A percentile compares a stretch with the other conserved stretches of the same genome.
Evolutionary conservation across 495 filamentous ascomycete genomes (phyloP).

Genomic region (Lophiostoma macrostomum): DNA sequence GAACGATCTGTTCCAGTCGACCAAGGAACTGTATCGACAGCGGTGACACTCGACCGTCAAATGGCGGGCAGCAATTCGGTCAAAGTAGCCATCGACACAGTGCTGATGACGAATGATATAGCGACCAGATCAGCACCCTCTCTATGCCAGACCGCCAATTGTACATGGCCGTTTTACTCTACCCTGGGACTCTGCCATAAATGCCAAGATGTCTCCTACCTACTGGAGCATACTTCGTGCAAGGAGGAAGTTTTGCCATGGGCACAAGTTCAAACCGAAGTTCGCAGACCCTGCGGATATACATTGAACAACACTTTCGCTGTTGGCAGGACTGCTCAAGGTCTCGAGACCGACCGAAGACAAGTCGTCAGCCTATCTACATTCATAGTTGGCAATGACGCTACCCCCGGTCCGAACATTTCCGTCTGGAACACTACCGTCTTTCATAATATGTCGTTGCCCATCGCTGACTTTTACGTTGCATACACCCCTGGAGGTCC

Average conservation of each 20-base stretch:
- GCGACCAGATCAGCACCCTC: neutral
- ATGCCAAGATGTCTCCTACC: slow-evolving; percentile 15
- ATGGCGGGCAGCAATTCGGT: neutral
- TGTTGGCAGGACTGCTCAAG: neutral
- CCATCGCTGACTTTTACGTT: slow-evolving; percentile 23
- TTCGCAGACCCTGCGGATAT: slow-evolving; percentile 7
- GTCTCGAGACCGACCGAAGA: neutral
- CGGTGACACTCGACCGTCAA: neutral
- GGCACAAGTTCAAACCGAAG: neutral
- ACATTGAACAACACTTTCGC: slow-evolving; percentile 5
- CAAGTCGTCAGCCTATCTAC: neutral
- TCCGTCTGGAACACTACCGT: slow-evolving; percentile 9
- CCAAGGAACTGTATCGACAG: neutral
- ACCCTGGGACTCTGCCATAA: slow-evolving; percentile 23
- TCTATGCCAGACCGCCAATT: slow-evolving; percentile 7
- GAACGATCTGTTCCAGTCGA: neutral
- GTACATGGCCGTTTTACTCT: slow-evolving; percentile 10
- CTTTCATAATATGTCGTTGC: slow-evolving; percentile 7
- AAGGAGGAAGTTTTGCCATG: neutral
- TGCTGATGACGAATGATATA: neutral
- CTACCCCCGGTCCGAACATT: neutral
- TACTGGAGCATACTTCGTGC: slow-evolving; percentile 7
- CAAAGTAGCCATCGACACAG: neutral
- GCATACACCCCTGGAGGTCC: slow-evolving; percentile 13
- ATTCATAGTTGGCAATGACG: neutral